Base-by-base conservation (phyloP, 2,329 filamentous ascomycete genomes). In the Zymoseptoria tritici region DNA sequence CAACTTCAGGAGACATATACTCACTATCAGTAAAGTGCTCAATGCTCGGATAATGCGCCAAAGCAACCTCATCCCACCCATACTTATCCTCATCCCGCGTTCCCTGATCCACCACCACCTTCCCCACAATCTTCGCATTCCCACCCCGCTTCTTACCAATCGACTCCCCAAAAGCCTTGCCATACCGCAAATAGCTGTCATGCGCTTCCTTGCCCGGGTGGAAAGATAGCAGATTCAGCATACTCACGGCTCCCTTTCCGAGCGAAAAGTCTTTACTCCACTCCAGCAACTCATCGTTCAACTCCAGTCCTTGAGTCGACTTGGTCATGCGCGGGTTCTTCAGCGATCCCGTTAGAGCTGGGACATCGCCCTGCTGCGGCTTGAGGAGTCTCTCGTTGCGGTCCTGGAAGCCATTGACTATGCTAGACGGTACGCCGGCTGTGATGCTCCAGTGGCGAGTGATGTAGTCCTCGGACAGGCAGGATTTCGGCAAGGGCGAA, bases 191-290 rank as follows among this genome's bases (percentile, higher is more conserved):
- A 65, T 87, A 87, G 54, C 77, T 74, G 22, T 73, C 71, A 66
- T 85, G 83, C 61, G 68, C 68, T 36, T 66, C 67, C n/a, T 76
- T 78, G 9, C 76, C 78, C 0, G 71, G 74, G 51, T 77, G 76
- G 73, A 87, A 87, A 49, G 83, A 76, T 4, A 87, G 77, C 2
- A 87, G 73, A 61, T 87, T 87, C 49, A 87, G 76, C 85, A 87
- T 87, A 1, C 81, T 83, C 1, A 86, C 80, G 0, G 84, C 79
- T 46, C 72, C 57, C 67, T 70, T 73, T 69, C 67, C 67, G 63
- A 60, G 36, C 62, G 54, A 57, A 56, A 77, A 78, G 0, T 26
- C 22, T 4, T 73, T 60, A 69, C 84, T 81, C 79, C 83, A 87
- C 0, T 66, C 49, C 11, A 76, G 67, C 0, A 87, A 70, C 3